A percentile compares a stretch with the other conserved stretches of the same genome.
These are phyloP conservation scores for Coccomyxa sp. DNA, from an alignment of 139 green algal species.

Conservation along the genomic window DNA sequence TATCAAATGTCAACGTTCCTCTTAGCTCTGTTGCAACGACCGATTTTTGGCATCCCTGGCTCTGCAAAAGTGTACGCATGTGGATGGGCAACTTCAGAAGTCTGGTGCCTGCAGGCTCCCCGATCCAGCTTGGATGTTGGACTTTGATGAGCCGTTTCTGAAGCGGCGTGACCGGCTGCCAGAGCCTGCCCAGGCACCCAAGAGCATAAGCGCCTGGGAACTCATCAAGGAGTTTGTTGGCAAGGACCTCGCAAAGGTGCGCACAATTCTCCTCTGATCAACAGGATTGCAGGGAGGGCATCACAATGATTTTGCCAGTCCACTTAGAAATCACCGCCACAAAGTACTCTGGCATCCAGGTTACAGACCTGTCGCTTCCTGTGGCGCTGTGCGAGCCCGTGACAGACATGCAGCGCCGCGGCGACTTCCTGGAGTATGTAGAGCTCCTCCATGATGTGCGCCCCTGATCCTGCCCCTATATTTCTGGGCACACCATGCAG, in stretches of 20 bases:
- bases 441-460: not conserved
- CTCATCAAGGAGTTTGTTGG: not conserved
- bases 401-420: not conserved
- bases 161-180: not conserved
- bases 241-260: not conserved
- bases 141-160: not conserved
- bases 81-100: not conserved
- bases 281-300: too few species aligned
- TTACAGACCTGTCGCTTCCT: not conserved
- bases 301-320: not conserved
- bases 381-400: not conserved
- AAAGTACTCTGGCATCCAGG: not conserved
- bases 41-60: too few species aligned
- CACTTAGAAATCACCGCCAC: not conserved
- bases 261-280: not conserved
- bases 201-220: not conserved
- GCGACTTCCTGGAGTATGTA: not conserved
- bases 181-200: not conserved
- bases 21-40: too few species aligned
- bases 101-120: not conserved
- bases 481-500: too few species aligned
- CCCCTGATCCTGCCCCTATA: too few species aligned
- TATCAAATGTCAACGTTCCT: too few species aligned
- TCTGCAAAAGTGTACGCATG: too few species aligned
- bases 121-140: not conserved